A percentile compares a stretch with the other conserved stretches of the same genome.
phyloP scores from a whole-genome alignment of 495 filamentous ascomycete genomes.

The Penicillium nucicola region DNA sequence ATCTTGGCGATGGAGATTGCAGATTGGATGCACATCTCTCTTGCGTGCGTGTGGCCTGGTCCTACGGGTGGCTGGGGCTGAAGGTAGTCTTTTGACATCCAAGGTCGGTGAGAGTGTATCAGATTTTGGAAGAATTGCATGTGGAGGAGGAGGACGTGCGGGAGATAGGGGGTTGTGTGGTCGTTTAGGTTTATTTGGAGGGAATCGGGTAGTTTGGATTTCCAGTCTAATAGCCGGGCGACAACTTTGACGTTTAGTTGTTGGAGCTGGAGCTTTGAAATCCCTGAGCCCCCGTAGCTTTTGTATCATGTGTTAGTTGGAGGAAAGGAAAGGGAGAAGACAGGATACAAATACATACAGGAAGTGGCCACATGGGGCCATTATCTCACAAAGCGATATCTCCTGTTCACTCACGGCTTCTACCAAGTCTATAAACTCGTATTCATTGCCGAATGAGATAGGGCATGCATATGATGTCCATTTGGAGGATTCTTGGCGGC shows the following conservation, averaged over 20 bases:
- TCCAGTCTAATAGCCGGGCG: slow-evolving; percentile 22
- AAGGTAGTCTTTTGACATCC: slow-evolving; percentile 18
- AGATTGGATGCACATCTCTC: slow-evolving; percentile 26
- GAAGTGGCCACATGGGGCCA: slow-evolving; percentile 20
- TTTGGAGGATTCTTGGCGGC: background rate
- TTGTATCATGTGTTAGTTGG: too few relatives aligned
- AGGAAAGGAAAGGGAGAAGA: too few relatives aligned
- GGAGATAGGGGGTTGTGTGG: slow-evolving; percentile 12
- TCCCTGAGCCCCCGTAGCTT: slow-evolving; percentile 13
- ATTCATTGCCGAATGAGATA: background rate
- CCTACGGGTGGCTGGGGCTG: slow-evolving; percentile 21
- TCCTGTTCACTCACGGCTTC: slow-evolving; percentile 15
- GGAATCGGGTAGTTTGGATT: slow-evolving; percentile 16
- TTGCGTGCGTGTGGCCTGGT: slow-evolving; percentile 19
- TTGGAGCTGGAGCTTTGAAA: slow-evolving; percentile 12
- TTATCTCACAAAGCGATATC: slow-evolving; percentile 27
- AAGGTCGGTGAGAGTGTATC: slow-evolving; percentile 26
- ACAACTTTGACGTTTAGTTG: slow-evolving; percentile 18
- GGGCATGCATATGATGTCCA: slow-evolving; percentile 10
- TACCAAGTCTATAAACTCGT: background rate
- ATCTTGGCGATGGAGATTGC: slow-evolving; percentile 22
- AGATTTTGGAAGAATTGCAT: slow-evolving; percentile 32
- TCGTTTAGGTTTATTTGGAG: slow-evolving; percentile 21
- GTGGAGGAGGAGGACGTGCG: slow-evolving; percentile 31
- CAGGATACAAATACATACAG: slow-evolving; percentile 7